These are phyloP conservation scores for Nemania serpens DNA, from an alignment of 2,329 filamentous ascomycete species.

Conservation along the genomic window DNA sequence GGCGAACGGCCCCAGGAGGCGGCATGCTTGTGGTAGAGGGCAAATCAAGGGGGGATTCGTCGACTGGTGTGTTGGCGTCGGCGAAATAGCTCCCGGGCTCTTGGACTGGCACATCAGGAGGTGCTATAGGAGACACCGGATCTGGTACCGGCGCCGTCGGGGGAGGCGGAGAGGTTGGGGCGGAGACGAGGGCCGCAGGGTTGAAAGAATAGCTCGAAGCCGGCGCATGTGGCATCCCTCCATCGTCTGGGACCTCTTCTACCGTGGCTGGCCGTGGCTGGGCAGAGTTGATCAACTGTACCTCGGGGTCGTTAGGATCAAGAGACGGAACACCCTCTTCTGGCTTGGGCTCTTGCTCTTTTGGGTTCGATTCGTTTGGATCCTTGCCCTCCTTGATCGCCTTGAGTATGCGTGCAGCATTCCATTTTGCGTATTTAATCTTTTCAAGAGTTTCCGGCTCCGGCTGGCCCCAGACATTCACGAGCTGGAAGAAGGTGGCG, in stretches of 20 bases:
- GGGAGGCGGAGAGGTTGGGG: slow-evolving; percentile 42
- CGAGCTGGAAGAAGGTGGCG: slow-evolving; percentile 86
- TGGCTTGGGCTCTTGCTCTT: slow-evolving; percentile 56
- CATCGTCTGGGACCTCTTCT: slow-evolving; percentile 59
- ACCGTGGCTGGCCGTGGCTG: slow-evolving; percentile 50
- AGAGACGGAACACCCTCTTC: slow-evolving; percentile 53
- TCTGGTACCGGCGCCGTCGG: slow-evolving; percentile 37
- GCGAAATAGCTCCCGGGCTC: slow-evolving; percentile 41
- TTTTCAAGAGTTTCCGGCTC: slow-evolving; percentile 81
- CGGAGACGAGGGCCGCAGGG: slow-evolving; percentile 44
- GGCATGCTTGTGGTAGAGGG: slow-evolving; percentile 41
- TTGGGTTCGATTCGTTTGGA: slow-evolving; percentile 88
- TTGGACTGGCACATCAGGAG: slow-evolving; percentile 34
- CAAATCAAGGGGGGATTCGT: slow-evolving; percentile 34
- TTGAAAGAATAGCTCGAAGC: slow-evolving; percentile 35
- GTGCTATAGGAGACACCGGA: slow-evolving; percentile 42
- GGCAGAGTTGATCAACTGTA: slow-evolving; percentile 55
- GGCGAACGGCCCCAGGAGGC: slow-evolving; percentile 34
- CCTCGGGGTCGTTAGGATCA: slow-evolving; percentile 69
- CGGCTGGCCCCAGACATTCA: slow-evolving; percentile 78
- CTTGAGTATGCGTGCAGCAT: slow-evolving; percentile 86
- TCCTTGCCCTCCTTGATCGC: slow-evolving; percentile 90
- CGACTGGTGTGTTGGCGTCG: slow-evolving; percentile 23
- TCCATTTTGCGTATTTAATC: slow-evolving; percentile 96
- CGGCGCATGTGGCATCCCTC: slow-evolving; percentile 35